Evolutionary conservation across 2,329 filamentous ascomycete species (phyloP), one percentile per base, ranked within the genome.

Genomic region (Tolypocladium amazonense): DNA sequence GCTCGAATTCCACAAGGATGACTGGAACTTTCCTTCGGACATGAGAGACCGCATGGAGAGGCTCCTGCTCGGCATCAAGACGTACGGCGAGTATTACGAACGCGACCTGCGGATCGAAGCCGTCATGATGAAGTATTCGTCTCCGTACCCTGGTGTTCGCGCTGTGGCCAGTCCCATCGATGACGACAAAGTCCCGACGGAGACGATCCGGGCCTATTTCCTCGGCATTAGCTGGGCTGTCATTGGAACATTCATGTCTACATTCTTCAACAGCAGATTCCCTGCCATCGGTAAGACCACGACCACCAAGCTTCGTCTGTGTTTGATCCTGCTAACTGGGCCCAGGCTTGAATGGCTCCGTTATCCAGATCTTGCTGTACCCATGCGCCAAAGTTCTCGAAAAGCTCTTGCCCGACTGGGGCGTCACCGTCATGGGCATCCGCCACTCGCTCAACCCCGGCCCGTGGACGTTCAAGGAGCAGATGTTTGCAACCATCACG

Each of bases 401-500:
- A 15, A 73, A 65, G 47, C 62, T 71, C 18, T 65, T 82, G 0
- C 80, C 80, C 0, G 74, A 77, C 57, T 78, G 75, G 71, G 74
- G 76, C 4, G 60, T 81, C 59, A 76, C 71, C 0, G 58, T 80
- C 6, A 71, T 71, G 57, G 78, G 78, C 0, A 62, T 69, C 1
- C 70, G 73, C 12, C 72, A 79, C 61, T 74, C 72, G 11, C 70
- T 83, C 18, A 84, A 83, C 62, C 80, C 81, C 0, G 80, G 81
- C 0, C 76, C 75, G 0, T 85, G 84, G 68, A 81, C 77, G 56
- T 78, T 78, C 64, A 85, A 85, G 65, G 82, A 85, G 67, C 82
- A 85, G 64, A 81, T 82, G 74, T 69, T 85, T n/a, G 79, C 83
- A 41, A 79, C 79, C 3, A 80, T 83, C 63, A 82, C 82, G 75